Base-by-base conservation (phyloP, 192 early-diverging fungal species). In the Linnemannia elongata region DNA sequence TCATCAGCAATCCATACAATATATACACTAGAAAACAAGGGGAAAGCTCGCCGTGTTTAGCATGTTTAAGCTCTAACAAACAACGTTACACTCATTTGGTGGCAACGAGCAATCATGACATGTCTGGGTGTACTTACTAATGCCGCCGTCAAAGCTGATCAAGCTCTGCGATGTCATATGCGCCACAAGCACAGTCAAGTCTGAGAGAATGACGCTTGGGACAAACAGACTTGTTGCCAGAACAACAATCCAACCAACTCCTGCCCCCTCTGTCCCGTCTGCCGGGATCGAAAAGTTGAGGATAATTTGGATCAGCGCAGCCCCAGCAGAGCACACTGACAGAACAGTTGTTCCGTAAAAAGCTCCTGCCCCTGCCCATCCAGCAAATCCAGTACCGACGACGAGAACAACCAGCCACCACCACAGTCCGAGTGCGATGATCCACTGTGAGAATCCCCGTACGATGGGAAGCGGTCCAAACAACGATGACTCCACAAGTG, bases 371-470 rank as follows among this genome's bases (percentile, higher is more conserved):
- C 75, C 79, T 18, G 74, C 8, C 75, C 79, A 81, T n/a, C 75
- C 79, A 33, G 85, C 75, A 10, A 87, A 42, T 22, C 79, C 80
- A 0, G 80, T 71, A 39, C 85, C 85, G 9, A 87, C 39, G 0
- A 77, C 42, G 33, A 87, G 12, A 0, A 52, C 63, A 10, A 87
- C 39, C 17, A 78, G 1, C 85, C 85, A 87, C 85, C 85, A 87
- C 85, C 85, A 87, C 17, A 81, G 33, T 1, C 85, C 85, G 1
- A 87, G 60, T 9, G 85, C 85, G n/a, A 87, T 33, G 3, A 79
- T 87, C 85, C 85, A 87, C 22, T 80, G 75, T 4, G 70, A 68
- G 2, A 68, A 72, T 3, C 75, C 76, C 10, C 52, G 45, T 6
- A 71, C 71, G 27, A 81, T 74, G 1, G 85, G 79, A 1, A 87